Percentiles rank a stretch among this genome's conserved stretches.
Conservation (phyloP, 2,329 filamentous ascomycete species). For the Laburnicola sp. region DNA sequence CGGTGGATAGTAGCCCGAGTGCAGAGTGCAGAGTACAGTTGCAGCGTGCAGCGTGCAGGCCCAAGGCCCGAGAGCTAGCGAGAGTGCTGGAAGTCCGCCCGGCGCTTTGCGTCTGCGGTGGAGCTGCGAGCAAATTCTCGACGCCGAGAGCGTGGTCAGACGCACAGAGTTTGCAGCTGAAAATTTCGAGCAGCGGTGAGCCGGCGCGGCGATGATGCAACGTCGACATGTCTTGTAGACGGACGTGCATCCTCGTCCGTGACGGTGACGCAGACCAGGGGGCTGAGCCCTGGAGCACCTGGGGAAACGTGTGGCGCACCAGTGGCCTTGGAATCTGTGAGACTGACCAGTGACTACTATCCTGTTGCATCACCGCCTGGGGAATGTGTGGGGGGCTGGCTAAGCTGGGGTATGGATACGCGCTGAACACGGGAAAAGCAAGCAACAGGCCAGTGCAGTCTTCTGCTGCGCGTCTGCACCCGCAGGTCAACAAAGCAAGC, state of each 20-base stretch:
- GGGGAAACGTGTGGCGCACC: not conserved
- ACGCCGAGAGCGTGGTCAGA: not conserved
- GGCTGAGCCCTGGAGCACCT: too few species aligned
- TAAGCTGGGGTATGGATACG: not conserved
- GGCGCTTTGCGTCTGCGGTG: not conserved
- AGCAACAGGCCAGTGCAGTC: too few species aligned
- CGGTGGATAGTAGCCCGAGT: constrained; percentile 4
- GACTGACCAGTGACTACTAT: not conserved
- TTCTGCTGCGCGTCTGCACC: too few species aligned
- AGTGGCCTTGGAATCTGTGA: constrained; percentile 1
- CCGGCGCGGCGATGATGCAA: constrained; percentile 9
- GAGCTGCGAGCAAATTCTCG: not conserved
- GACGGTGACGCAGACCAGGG: not conserved
- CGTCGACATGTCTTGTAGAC: not conserved
- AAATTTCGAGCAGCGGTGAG: constrained; percentile 10
- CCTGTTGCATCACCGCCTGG: not conserved
- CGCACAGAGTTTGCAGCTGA: constrained; percentile 12
- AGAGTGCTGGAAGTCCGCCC: not conserved
- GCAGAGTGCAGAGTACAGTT: constrained; percentile 11
- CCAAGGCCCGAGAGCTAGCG: constrained; percentile 1
- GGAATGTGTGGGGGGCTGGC: constrained; percentile 2
- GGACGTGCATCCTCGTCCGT: too few species aligned
- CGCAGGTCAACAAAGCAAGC: too few species aligned
- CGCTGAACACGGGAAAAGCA: not conserved
- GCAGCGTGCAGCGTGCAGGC: constrained; percentile 1